Base-by-base conservation (phyloP, 345 rosid genomes). In the Syzygium aqueum region DNA sequence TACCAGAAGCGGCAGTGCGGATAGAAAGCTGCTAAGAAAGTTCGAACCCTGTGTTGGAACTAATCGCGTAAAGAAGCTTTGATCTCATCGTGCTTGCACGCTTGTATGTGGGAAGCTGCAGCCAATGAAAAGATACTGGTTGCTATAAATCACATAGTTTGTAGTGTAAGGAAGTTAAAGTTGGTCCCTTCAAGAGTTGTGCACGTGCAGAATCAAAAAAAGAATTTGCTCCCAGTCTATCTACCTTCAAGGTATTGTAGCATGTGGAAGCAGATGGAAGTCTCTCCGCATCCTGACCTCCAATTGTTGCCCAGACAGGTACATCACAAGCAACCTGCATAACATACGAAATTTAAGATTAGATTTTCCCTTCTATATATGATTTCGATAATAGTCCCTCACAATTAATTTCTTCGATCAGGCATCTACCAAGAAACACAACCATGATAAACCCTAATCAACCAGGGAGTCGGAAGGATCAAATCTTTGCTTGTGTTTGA, bases 201-300 rank as follows among this genome's bases (percentile, higher is more conserved):
- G 11, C 13, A 52, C 59, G 19, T 28, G 77, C 16, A 85, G 67
- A 53, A 85, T 85, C 46, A 46, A 46, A 10, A 50, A 46, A 54
- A 59, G 51, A 84, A 51, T 54, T 59, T 53, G 40, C 53, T 51
- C 12, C 37, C 63, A 53, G 51, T 51, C 30, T 16, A 84, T 51
- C 84, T 87, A 97, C 99, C 99, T 96, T 97, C 85, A 97, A 98
- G 87, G 99, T 97, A 91, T 97, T 97, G 93, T 97, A 96, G 94
- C 99, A 97, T 37, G 99, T 96, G 85, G 99, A 97, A 90, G 99
- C 97, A 50, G 99, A 97, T 86, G 99, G 99, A 91, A 97, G 99
- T 89, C 99, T 93, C 85, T 96, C 99, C 84, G 95, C 96, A 89
- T 97, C 99, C 87, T 96, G 98, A 86, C 99, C 99, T 86, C 99